Evolutionary conservation across 768 basidiomycete species (phyloP).

Genomic region (Podaxis sp.): DNA sequence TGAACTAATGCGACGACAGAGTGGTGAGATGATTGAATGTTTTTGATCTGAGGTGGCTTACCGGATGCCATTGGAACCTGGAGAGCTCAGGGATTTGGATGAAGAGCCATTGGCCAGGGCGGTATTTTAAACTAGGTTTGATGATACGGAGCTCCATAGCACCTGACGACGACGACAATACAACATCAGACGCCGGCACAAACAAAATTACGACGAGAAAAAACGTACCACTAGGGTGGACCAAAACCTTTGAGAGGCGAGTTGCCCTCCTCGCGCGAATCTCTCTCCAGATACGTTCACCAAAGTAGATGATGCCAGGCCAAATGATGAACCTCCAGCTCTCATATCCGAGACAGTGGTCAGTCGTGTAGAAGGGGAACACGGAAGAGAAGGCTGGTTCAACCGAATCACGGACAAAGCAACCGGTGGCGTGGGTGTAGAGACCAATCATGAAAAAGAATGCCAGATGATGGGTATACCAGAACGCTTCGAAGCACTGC

Average conservation of each 20-base stretch:
- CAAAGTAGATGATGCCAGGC: constrained; percentile 88
- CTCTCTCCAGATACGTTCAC: constrained; percentile 83
- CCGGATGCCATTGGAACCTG: constrained; percentile 91
- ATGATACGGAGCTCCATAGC: constrained; percentile 93
- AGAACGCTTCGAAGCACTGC: constrained; percentile 94
- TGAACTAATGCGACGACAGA: constrained; percentile 55
- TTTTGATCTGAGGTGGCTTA: constrained; percentile 39
- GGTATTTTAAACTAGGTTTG: constrained; percentile 92
- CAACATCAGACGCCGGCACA: not conserved
- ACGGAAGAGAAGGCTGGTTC: constrained; percentile 64
- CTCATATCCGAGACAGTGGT: constrained; percentile 89
- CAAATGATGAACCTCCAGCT: constrained; percentile 93
- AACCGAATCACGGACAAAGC: constrained; percentile 88
- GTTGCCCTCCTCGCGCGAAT: constrained; percentile 79
- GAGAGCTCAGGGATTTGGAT: constrained; percentile 87
- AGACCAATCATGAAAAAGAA: constrained; percentile 94
- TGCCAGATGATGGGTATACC: constrained; percentile 94
- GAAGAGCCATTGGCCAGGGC: constrained; percentile 90
- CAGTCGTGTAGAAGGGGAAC: constrained; percentile 87
- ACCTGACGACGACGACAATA: constrained; percentile 37
- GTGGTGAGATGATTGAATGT: constrained; percentile 14
- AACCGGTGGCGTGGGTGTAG: constrained; percentile 89
- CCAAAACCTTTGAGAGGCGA: constrained; percentile 78
- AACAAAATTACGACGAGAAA: not conserved
- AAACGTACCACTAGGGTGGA: constrained; percentile 80